Base-by-base conservation (phyloP, 805 yeast genomes). In the Candida manassasensis region DNA sequence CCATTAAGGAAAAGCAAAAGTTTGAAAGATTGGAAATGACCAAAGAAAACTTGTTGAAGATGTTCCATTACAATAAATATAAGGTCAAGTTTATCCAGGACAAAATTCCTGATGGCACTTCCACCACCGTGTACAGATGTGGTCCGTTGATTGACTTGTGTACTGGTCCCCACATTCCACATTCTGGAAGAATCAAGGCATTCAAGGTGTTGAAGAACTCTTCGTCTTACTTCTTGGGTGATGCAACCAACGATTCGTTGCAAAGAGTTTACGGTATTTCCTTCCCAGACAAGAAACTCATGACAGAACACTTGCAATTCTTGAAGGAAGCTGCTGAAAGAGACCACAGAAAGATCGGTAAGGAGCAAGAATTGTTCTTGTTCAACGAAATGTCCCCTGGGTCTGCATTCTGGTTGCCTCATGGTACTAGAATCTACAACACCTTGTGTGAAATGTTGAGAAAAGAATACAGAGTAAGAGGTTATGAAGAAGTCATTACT, bases 351-450 rank as follows among this genome's bases (percentile, higher is more conserved):
- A 89, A 81, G 66, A 82, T 93, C 48, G 99, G 99, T 61, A 83
- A 70, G 54, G 97, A 93, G 53, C 98, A 93, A 69, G 97, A 93
- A 58, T 75, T 93, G 55, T 93, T 89, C 69, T 78, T 82, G 66
- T 93, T 93, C 77, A 79, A 93, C 63, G 98, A 93, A 65, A 68
- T 90, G 83, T 85, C 96, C 13, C 99, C 99, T 37, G 99, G 99
- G 47, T 80, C 94, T 27, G 89, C 95, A 41, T 93, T 93, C 79
- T 93, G 97, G 97, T 75, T 93, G 53, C 99, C 99, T 34, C 98
- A 90, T 56, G 99, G 99, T 66, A 81, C 99, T 32, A 84, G 97
- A 69, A 93, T 93, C 57, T 93, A 93, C 75, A 86, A 86, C 65
- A 77, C 86, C 40, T 72, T 93, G 61, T 79, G 80, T 49, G 88